Evolutionary conservation across 257 asterid species (phyloP).

Genomic region (Solanum chiquidenum): DNA sequence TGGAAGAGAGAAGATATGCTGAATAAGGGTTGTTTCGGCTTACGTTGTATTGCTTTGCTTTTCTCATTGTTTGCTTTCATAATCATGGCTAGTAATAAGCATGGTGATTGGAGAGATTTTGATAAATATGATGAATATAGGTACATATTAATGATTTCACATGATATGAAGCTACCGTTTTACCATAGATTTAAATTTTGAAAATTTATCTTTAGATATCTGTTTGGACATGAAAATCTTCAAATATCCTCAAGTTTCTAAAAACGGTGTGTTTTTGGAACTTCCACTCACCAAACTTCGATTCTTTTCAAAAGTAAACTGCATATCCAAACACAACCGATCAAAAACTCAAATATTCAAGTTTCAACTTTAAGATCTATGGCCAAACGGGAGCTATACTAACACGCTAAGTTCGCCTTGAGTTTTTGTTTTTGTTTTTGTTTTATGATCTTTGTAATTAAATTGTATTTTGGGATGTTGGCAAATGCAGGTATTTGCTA

Average conservation of each 20-base stretch:
- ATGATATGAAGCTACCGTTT: not conserved
- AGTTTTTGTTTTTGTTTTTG: not conserved
- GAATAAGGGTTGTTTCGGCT: constrained; percentile 28
- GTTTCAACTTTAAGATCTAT: not conserved
- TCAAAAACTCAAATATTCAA: not conserved
- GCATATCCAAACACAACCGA: not conserved
- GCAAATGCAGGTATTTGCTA: constrained; percentile 50
- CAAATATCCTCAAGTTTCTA: not conserved
- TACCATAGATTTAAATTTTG: not conserved
- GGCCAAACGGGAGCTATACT: not conserved
- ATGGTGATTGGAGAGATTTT: constrained; percentile 61
- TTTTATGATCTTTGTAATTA: not conserved
- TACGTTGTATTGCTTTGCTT: constrained; percentile 32
- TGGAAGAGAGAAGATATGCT: constrained; percentile 54
- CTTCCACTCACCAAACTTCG: not conserved
- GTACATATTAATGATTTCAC: constrained; percentile 2
- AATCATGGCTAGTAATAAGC: constrained; percentile 57
- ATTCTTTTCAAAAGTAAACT: not conserved
- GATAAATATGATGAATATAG: constrained; percentile 64
- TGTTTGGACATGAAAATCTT: not conserved
- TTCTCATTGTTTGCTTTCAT: constrained; percentile 67
- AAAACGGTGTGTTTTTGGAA: not conserved
- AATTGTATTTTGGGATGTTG: not conserved
- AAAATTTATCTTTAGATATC: not conserved
- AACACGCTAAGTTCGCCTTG: not conserved